These are phyloP conservation scores for Epichloe bromicola DNA, from an alignment of 2,329 filamentous ascomycete genomes.

Conservation along the genomic window DNA sequence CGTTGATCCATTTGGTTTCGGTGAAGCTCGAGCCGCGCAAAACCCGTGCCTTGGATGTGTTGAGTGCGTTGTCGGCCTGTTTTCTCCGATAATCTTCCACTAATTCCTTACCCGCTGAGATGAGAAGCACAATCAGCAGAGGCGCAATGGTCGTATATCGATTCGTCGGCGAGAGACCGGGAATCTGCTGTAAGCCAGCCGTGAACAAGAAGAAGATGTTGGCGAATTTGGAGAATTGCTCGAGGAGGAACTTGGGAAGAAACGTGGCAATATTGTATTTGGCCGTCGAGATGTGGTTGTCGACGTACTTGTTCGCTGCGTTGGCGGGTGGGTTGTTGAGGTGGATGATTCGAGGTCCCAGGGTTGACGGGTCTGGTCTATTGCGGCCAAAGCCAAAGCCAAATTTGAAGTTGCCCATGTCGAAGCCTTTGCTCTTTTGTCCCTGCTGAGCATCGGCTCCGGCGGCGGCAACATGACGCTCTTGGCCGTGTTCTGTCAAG, in stretches of 20 bases:
- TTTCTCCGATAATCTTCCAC: conserved; percentile 89
- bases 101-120: conserved; percentile 91
- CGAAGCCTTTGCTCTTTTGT: conserved; percentile 44
- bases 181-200: conserved; percentile 86
- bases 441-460: conserved; percentile 30
- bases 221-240: conserved; percentile 98
- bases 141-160: conserved; percentile 92
- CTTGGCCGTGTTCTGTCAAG: conserved; percentile 59
- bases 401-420: conserved; percentile 75
- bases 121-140: conserved; percentile 75
- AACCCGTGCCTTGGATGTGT: conserved; percentile 74
- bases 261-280: conserved; percentile 96
- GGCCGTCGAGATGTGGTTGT: conserved; percentile 94
- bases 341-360: conserved; percentile 85
- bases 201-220: conserved; percentile 99
- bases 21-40: conserved; percentile 73
- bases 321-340: conserved; percentile 96
- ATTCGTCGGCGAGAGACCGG: conserved; percentile 88
- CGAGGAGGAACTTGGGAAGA: conserved; percentile 89
- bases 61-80: conserved; percentile 72
- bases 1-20: conserved; percentile 86
- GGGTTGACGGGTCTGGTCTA: conserved; percentile 77
- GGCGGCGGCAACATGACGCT: conserved; percentile 23
- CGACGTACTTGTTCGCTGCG: conserved; percentile 73
- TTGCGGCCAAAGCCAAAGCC: conserved; percentile 58